These are phyloP conservation scores for Aulographum hederae DNA, from an alignment of 2,329 filamentous ascomycete species.

Conservation along the genomic window DNA sequence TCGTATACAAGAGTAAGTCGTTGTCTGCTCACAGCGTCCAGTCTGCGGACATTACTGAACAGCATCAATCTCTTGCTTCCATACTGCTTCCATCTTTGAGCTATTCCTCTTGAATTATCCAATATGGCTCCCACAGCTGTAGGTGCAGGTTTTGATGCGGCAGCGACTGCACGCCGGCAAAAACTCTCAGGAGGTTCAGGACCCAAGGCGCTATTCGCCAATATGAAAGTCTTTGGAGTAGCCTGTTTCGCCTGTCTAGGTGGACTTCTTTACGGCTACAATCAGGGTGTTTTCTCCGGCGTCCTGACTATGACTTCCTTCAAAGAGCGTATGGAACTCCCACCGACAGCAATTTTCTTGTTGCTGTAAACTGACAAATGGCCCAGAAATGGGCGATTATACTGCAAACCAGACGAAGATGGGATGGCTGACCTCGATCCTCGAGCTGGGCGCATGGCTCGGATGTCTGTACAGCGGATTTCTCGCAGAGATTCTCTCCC, in stretches of 20 bases:
- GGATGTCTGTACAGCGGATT: constrained; percentile 53
- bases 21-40: no score
- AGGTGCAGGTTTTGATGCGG: constrained; percentile 20
- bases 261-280: constrained; percentile 34
- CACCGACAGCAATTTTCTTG: background rate
- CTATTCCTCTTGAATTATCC: no score
- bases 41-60: no score
- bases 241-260: constrained; percentile 34
- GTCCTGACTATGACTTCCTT: constrained; percentile 35
- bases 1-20: no score
- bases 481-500: constrained; percentile 48
- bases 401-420: constrained; percentile 23
- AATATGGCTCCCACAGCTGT: constrained; percentile 3
- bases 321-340: constrained; percentile 6
- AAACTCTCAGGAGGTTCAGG: constrained; percentile 22
- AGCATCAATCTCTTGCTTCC: no score
- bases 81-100: no score
- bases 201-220: constrained; percentile 30
- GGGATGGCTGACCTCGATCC: constrained; percentile 32
- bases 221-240: constrained; percentile 35
- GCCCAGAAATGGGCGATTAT: constrained; percentile 28
- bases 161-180: constrained; percentile 21
- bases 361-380: constrained; percentile 17
- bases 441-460: constrained; percentile 37
- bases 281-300: constrained; percentile 36